Percentiles rank a stretch among this genome's conserved stretches.
phyloP scores from a whole-genome alignment of 306 rosid species.

The Hippophae rhamnoides region DNA sequence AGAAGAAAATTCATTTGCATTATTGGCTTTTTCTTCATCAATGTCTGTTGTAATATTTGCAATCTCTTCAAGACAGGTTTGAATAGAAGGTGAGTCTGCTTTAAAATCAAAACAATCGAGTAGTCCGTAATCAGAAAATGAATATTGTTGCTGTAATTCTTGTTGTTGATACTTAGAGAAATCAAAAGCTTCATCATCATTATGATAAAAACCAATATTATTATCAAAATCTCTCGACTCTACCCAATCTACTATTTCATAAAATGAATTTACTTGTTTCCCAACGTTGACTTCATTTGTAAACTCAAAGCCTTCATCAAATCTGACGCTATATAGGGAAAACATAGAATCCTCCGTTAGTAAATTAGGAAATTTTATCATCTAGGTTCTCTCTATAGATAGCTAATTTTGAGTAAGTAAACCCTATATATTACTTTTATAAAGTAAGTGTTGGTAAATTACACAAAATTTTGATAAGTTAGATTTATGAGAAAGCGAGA shows the following conservation, averaged over 20 bases:
- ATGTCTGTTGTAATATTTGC: conserved; percentile 7
- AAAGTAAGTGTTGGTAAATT: too few species aligned
- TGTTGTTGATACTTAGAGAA: conserved; percentile 22
- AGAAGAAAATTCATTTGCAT: conserved; percentile 9
- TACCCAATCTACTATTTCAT: conserved; percentile 16
- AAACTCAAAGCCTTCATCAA: conserved; percentile 8
- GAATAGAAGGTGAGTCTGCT: conserved; percentile 25
- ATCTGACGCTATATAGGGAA: too few species aligned
- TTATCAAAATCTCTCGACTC: conserved; percentile 15
- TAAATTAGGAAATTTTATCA: too few species aligned
- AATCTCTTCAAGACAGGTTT: conserved; percentile 11
- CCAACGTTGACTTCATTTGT: conserved; percentile 4
- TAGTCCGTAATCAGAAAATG: conserved; percentile 21
- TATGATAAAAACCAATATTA: conserved; percentile 13
- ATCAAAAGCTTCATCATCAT: conserved; percentile 9
- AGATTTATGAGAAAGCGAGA: too few species aligned
- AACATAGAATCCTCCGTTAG: too few species aligned
- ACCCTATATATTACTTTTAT: too few species aligned
- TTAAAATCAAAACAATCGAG: conserved; percentile 21
- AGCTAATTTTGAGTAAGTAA: too few species aligned
- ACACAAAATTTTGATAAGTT: too few species aligned
- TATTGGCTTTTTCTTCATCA: conserved; percentile 8
- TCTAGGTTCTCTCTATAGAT: too few species aligned
- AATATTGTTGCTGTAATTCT: conserved; percentile 18
- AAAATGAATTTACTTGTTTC: conserved; percentile 10